A percentile compares a stretch with the other conserved stretches of the same genome.
Conservation (phyloP, 768 basidiomycete genomes). For the Hericium alpestre region DNA sequence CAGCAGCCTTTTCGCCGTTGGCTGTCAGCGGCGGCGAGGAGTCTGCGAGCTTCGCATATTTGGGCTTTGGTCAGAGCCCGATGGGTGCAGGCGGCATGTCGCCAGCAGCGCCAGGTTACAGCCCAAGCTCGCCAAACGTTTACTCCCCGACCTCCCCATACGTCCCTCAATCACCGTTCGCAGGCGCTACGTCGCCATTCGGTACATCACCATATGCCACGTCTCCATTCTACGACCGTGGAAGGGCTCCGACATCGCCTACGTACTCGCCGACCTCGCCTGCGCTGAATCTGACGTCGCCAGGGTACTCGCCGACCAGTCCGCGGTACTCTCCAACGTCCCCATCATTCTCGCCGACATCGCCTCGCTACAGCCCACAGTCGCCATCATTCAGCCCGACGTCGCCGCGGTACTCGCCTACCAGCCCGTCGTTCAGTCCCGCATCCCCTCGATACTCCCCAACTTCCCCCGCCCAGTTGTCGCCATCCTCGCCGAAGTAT, state of each 20-base stretch:
- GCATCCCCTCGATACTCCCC: constrained; percentile 64
- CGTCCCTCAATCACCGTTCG: constrained; percentile 75
- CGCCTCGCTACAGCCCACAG: constrained; percentile 83
- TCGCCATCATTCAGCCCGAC: constrained; percentile 88
- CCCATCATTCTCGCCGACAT: constrained; percentile 80
- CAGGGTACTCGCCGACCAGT: constrained; percentile 57
- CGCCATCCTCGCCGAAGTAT: constrained; percentile 86
- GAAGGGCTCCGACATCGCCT: constrained; percentile 62
- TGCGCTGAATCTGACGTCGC: constrained; percentile 70
- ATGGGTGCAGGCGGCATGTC: constrained; percentile 80
- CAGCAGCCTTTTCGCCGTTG: constrained; percentile 91
- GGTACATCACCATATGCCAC: constrained; percentile 73
- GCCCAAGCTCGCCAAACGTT: constrained; percentile 82
- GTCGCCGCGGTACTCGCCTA: constrained; percentile 83
- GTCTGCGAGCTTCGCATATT: constrained; percentile 59
- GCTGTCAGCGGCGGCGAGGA: constrained; percentile 79
- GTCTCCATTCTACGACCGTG: constrained; percentile 70
- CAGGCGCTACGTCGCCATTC: constrained; percentile 74
- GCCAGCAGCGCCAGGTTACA: constrained; percentile 79
- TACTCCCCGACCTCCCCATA: constrained; percentile 89
- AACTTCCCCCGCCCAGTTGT: constrained; percentile 68
- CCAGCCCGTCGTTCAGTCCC: constrained; percentile 79
- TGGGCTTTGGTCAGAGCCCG: constrained; percentile 80
- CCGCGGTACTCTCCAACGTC: constrained; percentile 81
- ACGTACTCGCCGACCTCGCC: constrained; percentile 87